Evolutionary conservation across 2,329 filamentous ascomycete species (phyloP).

Genomic region (Atkinsonella texensis): DNA sequence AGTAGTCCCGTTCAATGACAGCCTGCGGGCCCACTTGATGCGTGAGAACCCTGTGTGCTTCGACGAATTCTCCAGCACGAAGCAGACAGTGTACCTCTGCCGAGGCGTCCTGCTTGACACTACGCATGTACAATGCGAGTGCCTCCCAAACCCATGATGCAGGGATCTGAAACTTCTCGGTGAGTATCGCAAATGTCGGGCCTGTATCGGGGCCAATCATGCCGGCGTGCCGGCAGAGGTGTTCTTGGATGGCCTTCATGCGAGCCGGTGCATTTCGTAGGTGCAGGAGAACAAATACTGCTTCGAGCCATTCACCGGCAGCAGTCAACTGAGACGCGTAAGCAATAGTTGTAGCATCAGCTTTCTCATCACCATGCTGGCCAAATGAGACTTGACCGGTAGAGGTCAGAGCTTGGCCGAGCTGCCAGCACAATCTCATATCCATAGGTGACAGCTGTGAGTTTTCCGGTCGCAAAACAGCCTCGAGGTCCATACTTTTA

Average conservation of each 20-base stretch:
- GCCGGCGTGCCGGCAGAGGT: conserved; percentile 60
- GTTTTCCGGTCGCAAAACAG: conserved; percentile 64
- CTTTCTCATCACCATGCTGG: conserved; percentile 42
- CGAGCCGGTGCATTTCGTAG: conserved; percentile 53
- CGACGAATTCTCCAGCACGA: conserved; percentile 59
- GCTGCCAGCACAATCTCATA: conserved; percentile 71
- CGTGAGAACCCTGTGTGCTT: conserved; percentile 76
- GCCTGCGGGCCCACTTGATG: conserved; percentile 69
- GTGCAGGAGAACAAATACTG: conserved; percentile 67
- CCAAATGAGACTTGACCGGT: conserved; percentile 41
- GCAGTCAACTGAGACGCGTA: conserved; percentile 54
- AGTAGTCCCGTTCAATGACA: conserved; percentile 73
- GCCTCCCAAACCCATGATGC: conserved; percentile 75
- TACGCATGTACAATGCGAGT: conserved; percentile 70
- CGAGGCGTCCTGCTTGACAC: conserved; percentile 54
- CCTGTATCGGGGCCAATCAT: conserved; percentile 49
- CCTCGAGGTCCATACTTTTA: conserved; percentile 46
- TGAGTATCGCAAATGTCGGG: conserved; percentile 45
- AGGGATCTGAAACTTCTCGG: conserved; percentile 57
- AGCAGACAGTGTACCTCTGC: conserved; percentile 71
- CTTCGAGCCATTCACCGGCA: conserved; percentile 54
- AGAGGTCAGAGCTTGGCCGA: conserved; percentile 54
- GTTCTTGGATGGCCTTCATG: conserved; percentile 55
- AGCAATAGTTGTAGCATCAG: conserved; percentile 53
- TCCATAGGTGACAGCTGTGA: conserved; percentile 64